phyloP scores from a whole-genome alignment of 768 basidiomycete species.

The Collybia nuda region DNA sequence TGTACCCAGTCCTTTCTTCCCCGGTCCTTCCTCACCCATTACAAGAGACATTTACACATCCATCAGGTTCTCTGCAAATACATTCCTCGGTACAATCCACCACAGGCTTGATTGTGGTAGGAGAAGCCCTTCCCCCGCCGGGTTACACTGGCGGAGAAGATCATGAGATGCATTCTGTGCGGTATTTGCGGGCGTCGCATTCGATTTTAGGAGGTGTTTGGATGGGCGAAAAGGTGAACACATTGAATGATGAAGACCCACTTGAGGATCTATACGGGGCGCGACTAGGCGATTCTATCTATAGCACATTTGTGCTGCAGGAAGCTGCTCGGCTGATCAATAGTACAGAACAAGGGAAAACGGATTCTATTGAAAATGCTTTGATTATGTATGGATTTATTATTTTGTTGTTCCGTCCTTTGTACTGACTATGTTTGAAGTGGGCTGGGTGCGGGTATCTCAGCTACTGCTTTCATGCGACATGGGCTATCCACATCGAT shows the following conservation, averaged over 20 bases:
- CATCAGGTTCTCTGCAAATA: constrained; percentile 57
- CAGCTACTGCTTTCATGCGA: constrained; percentile 69
- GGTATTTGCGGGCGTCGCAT: constrained; percentile 65
- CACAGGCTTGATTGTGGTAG: constrained; percentile 86
- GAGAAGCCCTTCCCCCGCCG: constrained; percentile 54
- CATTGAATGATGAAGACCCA: constrained; percentile 39
- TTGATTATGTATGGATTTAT: constrained; percentile 63
- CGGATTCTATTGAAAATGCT: constrained; percentile 46
- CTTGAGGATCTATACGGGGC: constrained; percentile 51
- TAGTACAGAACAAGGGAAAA: constrained; percentile 39
- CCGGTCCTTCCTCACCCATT: constrained; percentile 61
- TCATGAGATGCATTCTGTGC: constrained; percentile 45
- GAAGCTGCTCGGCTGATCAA: constrained; percentile 78
- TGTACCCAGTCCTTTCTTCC: constrained; percentile 40
- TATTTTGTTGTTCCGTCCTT: constrained; percentile 12
- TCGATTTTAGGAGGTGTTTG: constrained; percentile 77
- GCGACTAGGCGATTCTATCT: constrained; percentile 75
- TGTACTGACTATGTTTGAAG: constrained; percentile 37
- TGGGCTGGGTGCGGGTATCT: constrained; percentile 86
- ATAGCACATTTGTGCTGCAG: constrained; percentile 82
- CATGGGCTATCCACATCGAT: constrained; percentile 76
- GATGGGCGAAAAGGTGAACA: constrained; percentile 54
- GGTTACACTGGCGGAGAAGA: constrained; percentile 25
- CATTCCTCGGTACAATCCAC: constrained; percentile 65
- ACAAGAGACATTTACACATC: constrained; percentile 47